These are phyloP conservation scores for Trichosporon coremiiforme DNA, from an alignment of 1,284 basidiomycete species.

Conservation along the genomic window DNA sequence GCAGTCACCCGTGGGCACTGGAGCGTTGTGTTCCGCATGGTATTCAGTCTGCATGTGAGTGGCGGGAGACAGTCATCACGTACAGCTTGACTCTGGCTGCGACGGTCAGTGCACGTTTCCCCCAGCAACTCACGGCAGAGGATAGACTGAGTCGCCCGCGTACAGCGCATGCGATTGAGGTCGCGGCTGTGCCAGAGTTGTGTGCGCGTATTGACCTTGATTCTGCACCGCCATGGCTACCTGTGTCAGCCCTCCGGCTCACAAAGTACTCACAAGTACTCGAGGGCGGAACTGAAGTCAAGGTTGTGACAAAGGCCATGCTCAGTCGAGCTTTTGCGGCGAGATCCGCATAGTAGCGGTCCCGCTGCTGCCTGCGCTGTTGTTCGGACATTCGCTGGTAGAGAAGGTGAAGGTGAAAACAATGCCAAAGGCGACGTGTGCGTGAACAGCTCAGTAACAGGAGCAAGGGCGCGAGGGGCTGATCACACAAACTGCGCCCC, in stretches of 20 bases:
- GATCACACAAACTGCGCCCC: no score
- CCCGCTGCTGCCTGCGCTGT: conserved; percentile 7
- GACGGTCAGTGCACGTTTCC: background rate
- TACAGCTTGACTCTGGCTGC: background rate
- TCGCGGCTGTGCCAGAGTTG: background rate
- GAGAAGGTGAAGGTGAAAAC: no score
- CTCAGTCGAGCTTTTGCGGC: conserved; percentile 9
- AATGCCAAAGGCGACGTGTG: no score
- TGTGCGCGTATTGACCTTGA: background rate
- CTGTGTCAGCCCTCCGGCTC: no score
- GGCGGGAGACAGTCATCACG: no score
- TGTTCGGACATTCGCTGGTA: background rate
- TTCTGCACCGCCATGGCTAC: no score
- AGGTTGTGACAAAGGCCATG: conserved; percentile 13
- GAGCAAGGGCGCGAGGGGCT: no score
- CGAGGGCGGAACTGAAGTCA: no score
- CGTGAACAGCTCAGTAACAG: no score
- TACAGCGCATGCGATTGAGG: background rate
- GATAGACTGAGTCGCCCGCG: background rate
- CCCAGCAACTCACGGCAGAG: background rate
- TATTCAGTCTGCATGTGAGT: background rate
- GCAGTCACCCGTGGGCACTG: background rate
- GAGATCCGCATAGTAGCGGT: background rate
- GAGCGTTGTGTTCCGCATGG: no score
- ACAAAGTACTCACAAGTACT: no score